Evolutionary conservation across 805 yeast species (phyloP).

Genomic region (Barnettozyma populi): DNA sequence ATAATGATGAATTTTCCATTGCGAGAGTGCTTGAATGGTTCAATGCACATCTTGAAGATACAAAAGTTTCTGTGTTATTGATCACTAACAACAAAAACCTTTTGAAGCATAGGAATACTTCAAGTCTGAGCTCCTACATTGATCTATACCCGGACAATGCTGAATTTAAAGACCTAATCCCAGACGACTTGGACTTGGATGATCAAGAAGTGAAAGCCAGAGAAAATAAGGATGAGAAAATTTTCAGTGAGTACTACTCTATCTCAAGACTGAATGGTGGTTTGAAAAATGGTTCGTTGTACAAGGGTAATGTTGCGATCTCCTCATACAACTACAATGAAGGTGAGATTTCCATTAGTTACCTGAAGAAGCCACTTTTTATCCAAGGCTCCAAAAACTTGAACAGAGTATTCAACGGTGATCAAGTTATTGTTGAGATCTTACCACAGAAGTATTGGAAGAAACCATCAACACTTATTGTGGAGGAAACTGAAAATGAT

Average conservation of each 20-base stretch:
- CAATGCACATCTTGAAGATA: slow-evolving; percentile 48
- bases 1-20: slow-evolving; percentile 76
- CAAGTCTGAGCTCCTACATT: slow-evolving; percentile 57
- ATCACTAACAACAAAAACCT: slow-evolving; percentile 61
- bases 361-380: slow-evolving; percentile 76
- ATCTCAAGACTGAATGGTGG: slow-evolving; percentile 88
- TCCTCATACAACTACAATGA: slow-evolving; percentile 86
- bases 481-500: slow-evolving; percentile 47
- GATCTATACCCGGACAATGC: slow-evolving; percentile 62
- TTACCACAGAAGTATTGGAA: slow-evolving; percentile 86
- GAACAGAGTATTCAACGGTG: slow-evolving; percentile 91
- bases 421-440: slow-evolving; percentile 83
- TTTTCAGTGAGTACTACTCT: slow-evolving; percentile 73
- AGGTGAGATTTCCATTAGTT: slow-evolving; percentile 68
- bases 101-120: slow-evolving; percentile 42
- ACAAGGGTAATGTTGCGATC: slow-evolving; percentile 77
- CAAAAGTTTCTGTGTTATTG: slow-evolving; percentile 42
- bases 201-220: slow-evolving; percentile 27
- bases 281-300: slow-evolving; percentile 75
- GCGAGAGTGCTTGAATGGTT: slow-evolving; percentile 73
- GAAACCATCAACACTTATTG: slow-evolving; percentile 69
- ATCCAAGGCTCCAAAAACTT: slow-evolving; percentile 77
- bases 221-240: slow-evolving; percentile 21
- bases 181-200: slow-evolving; percentile 34
- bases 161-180: slow-evolving; percentile 75